Evolutionary conservation across 768 basidiomycete species (phyloP).

Genomic region (Xerocomus potaroensis): DNA sequence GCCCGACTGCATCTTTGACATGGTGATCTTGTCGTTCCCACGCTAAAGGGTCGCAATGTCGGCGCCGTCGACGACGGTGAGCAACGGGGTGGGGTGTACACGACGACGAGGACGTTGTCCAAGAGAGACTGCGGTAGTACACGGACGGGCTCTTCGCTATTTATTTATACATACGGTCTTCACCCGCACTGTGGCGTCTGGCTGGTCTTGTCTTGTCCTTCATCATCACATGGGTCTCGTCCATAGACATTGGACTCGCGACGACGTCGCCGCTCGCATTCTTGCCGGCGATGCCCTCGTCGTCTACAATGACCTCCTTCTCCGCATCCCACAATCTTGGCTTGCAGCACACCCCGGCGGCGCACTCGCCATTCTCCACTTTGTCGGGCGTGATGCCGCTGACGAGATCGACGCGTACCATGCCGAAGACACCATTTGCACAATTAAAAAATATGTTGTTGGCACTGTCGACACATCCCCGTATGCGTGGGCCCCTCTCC

Average conservation of each 20-base stretch:
- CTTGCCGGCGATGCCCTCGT: constrained; percentile 72
- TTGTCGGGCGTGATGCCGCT: constrained; percentile 90
- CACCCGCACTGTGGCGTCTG: not conserved
- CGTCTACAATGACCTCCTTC: constrained; percentile 61
- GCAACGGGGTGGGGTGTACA: not conserved
- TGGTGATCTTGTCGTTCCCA: constrained; percentile 23
- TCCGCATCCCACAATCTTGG: constrained; percentile 70
- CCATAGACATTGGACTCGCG: constrained; percentile 39
- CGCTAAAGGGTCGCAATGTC: constrained; percentile 14
- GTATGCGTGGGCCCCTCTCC: constrained; percentile 64
- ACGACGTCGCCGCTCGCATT: constrained; percentile 64
- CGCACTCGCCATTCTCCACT: constrained; percentile 84
- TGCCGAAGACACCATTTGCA: constrained; percentile 35
- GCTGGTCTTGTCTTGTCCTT: not conserved
- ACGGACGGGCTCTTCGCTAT: too few species aligned
- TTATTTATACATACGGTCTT: constrained; percentile 26
- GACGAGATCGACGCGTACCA: constrained; percentile 96
- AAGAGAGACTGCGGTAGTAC: not conserved
- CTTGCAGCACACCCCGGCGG: constrained; percentile 90
- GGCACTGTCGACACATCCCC: constrained; percentile 59
- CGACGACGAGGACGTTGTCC: constrained; percentile 3
- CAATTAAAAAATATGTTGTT: constrained; percentile 49
- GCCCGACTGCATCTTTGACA: constrained; percentile 16
- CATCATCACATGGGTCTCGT: constrained; percentile 28
- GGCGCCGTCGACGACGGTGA: constrained; percentile 8